These are phyloP conservation scores for Monosiga brevicollis DNA, from an alignment of 78 protist species.

Conservation along the genomic window DNA sequence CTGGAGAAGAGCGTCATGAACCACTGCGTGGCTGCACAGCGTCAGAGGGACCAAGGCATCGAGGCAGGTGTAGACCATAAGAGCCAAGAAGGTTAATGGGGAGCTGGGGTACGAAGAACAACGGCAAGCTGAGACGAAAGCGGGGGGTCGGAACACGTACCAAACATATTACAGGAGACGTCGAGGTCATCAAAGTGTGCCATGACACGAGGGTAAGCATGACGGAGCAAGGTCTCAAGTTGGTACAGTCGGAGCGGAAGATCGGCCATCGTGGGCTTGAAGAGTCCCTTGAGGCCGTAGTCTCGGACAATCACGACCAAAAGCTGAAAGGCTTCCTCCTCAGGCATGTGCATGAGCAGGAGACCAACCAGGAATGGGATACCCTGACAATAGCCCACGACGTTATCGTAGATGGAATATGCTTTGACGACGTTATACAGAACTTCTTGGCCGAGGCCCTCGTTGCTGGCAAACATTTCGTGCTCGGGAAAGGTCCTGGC, in stretches of 20 bases:
- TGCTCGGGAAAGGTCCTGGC: constrained; percentile 1
- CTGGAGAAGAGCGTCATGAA: constrained; percentile 27
- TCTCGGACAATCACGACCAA: background rate
- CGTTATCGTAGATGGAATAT: constrained; percentile 3
- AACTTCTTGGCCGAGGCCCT: background rate
- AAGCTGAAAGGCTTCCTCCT: constrained; percentile 47
- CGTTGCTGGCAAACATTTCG: background rate
- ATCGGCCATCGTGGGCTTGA: background rate
- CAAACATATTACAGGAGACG: background rate
- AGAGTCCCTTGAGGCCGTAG: background rate
- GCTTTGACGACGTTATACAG: constrained; percentile 1
- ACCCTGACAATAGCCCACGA: constrained; percentile 65
- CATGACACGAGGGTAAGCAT: background rate
- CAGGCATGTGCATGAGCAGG: constrained; percentile 44
- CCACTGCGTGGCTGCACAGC: constrained; percentile 29
- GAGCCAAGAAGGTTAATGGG: background rate
- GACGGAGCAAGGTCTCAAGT: background rate
- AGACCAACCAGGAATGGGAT: constrained; percentile 40
- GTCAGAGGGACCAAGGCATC: background rate
- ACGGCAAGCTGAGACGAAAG: background rate
- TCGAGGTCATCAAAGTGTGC: background rate
- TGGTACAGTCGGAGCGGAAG: background rate
- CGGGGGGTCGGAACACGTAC: background rate
- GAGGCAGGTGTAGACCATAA: background rate
- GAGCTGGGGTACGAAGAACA: background rate